Conservation (phyloP, 164 flowering plant genomes). For the Houttuynia cordata region DNA sequence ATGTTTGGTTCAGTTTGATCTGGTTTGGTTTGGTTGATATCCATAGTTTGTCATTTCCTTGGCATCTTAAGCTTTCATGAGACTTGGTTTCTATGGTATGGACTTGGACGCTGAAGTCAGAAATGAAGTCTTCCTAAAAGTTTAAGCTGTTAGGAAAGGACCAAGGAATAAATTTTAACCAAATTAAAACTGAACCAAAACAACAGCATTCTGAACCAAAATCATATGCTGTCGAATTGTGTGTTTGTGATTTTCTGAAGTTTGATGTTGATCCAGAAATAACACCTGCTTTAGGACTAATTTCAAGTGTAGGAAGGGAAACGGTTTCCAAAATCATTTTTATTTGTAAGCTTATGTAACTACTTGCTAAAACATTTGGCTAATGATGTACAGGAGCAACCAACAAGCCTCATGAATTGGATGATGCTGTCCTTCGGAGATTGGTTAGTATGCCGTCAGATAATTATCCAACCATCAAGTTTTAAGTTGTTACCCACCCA, state of each 20-base stretch:
- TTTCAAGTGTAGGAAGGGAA: background rate
- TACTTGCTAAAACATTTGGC: background rate
- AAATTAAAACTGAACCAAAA: background rate
- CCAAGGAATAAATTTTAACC: too few species aligned
- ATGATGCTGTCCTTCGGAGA: conserved; percentile 97
- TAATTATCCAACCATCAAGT: background rate
- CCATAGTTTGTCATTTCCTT: too few species aligned
- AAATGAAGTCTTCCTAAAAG: background rate
- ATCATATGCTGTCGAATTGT: background rate
- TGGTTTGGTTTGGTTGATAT: too few species aligned
- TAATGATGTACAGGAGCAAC: conserved; percentile 70
- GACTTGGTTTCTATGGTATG: background rate
- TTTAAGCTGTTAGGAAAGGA: background rate
- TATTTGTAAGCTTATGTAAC: background rate
- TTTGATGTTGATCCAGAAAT: too few species aligned
- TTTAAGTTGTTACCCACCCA: too few species aligned
- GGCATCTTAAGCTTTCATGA: background rate
- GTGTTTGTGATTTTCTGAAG: background rate
- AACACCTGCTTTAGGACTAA: background rate
- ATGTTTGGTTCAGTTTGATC: background rate
- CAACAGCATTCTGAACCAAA: background rate
- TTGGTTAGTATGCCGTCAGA: conserved; percentile 45
- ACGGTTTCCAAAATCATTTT: too few species aligned
- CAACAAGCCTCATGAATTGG: conserved; percentile 96
- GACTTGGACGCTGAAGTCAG: background rate